Conservation (phyloP, 352 stramenopile species). For the Thraustochytrium striatum region DNA sequence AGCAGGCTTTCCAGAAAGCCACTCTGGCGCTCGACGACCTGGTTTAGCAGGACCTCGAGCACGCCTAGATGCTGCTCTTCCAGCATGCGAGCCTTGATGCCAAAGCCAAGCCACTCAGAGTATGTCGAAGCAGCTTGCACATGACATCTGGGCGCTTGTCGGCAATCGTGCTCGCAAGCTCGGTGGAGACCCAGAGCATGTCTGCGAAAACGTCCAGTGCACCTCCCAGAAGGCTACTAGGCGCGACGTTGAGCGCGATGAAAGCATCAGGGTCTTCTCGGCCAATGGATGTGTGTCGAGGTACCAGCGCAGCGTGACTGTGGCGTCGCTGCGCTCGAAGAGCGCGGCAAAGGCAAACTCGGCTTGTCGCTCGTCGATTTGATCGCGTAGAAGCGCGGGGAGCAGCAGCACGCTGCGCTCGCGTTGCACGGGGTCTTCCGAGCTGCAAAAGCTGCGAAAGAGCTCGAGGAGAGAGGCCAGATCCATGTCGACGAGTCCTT, state of each 20-base stretch:
- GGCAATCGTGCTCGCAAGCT: neutral
- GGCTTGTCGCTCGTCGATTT: neutral
- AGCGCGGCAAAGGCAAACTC: neutral
- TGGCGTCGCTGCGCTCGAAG: neutral
- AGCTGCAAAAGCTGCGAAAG: neutral
- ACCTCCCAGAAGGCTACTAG: slow-evolving; percentile 41
- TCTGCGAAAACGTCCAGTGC: neutral
- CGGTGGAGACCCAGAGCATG: slow-evolving; percentile 19
- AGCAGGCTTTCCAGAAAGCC: neutral
- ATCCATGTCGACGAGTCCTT: neutral
- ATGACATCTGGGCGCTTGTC: neutral
- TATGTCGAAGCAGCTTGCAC: slow-evolving; percentile 23
- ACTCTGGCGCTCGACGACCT: neutral
- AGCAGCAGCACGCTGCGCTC: neutral
- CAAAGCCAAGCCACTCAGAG: neutral
- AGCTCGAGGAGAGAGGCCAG: neutral
- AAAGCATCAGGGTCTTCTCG: neutral
- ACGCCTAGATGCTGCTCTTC: neutral
- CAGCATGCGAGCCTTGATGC: neutral
- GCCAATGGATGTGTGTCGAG: neutral
- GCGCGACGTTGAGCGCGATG: neutral
- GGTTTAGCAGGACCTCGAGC: slow-evolving; percentile 16
- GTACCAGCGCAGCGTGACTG: neutral
- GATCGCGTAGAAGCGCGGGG: neutral
- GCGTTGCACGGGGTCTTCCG: neutral